Conservation (phyloP, 2,329 filamentous ascomycete genomes). For the Escovopsis weberi region DNA sequence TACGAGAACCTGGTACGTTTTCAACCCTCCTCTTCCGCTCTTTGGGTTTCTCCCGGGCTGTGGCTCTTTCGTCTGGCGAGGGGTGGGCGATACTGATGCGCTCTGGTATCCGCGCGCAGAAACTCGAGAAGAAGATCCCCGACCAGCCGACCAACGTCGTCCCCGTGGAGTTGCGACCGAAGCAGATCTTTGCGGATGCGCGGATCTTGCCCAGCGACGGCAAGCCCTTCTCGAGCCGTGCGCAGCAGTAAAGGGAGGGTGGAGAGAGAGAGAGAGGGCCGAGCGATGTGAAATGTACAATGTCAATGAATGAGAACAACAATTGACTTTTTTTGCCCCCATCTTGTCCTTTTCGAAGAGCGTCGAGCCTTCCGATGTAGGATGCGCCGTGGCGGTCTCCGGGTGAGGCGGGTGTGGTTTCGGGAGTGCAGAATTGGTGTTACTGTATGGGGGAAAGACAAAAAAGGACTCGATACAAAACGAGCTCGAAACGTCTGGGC, state of each 20-base stretch:
- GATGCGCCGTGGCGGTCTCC: no score
- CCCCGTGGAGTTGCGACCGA: slow-evolving; percentile 58
- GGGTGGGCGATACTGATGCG: background rate
- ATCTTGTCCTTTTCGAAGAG: no score
- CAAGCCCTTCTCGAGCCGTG: slow-evolving; percentile 26
- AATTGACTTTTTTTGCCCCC: background rate
- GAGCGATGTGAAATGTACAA: slow-evolving; percentile 15
- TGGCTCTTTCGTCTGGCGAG: background rate
- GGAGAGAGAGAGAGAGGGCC: slow-evolving; percentile 6
- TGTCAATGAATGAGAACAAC: slow-evolving; percentile 14
- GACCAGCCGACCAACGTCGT: slow-evolving; percentile 54
- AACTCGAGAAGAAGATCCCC: slow-evolving; percentile 69
- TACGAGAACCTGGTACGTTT: slow-evolving; percentile 80
- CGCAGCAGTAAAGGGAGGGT: slow-evolving; percentile 17
- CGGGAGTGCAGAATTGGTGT: no score
- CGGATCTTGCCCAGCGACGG: slow-evolving; percentile 27
- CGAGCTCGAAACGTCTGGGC: no score
- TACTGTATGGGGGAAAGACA: no score
- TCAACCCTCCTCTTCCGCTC: background rate
- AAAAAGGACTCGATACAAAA: no score
- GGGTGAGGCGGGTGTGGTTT: no score
- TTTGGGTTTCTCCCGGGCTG: no score
- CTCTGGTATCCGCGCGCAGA: slow-evolving; percentile 31
- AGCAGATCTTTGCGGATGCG: slow-evolving; percentile 46
- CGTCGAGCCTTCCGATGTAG: no score